These are phyloP conservation scores for Calycina marina DNA, from an alignment of 2,329 filamentous ascomycete genomes.

Conservation along the genomic window DNA sequence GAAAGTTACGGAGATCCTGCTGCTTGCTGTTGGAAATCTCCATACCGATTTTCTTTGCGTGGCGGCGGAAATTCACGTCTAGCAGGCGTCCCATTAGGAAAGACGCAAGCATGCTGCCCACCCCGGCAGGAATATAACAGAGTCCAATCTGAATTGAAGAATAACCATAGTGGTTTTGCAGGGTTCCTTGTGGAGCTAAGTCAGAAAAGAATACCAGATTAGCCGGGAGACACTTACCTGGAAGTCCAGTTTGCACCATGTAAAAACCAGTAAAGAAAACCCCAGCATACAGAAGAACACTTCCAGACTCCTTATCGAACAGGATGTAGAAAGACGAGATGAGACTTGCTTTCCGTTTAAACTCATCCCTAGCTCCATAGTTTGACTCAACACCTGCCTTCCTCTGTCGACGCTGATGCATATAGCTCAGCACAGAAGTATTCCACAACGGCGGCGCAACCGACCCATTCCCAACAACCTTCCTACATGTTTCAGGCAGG, in stretches of 20 bases:
- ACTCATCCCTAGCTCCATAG: neutral
- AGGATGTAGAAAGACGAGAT: conserved; percentile 27
- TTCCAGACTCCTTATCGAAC: conserved; percentile 27
- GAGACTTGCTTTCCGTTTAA: conserved; percentile 22
- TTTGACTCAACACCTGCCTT: neutral
- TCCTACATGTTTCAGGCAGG: conserved; percentile 1
- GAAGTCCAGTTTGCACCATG: conserved; percentile 28
- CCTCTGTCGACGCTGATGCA: neutral
- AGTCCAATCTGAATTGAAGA: conserved; percentile 11
- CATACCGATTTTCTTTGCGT: conserved; percentile 44
- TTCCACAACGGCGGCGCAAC: neutral
- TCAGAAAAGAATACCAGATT: conserved; percentile 40
- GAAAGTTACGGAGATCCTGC: conserved; percentile 17
- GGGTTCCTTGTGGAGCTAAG: conserved; percentile 34
- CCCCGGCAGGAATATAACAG: conserved; percentile 26
- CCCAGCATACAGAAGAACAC: conserved; percentile 27
- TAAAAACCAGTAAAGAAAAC: conserved; percentile 36
- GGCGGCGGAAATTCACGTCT: conserved; percentile 53
- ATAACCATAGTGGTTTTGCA: conserved; percentile 8
- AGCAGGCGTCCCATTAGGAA: conserved; percentile 37
- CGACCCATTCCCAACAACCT: neutral
- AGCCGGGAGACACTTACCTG: conserved; percentile 21
- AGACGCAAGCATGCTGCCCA: conserved; percentile 31
- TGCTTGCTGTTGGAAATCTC: conserved; percentile 39
- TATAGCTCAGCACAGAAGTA: neutral